Conservation (phyloP, 2,329 filamentous ascomycete genomes). For the Pseudocercospora ulei region DNA sequence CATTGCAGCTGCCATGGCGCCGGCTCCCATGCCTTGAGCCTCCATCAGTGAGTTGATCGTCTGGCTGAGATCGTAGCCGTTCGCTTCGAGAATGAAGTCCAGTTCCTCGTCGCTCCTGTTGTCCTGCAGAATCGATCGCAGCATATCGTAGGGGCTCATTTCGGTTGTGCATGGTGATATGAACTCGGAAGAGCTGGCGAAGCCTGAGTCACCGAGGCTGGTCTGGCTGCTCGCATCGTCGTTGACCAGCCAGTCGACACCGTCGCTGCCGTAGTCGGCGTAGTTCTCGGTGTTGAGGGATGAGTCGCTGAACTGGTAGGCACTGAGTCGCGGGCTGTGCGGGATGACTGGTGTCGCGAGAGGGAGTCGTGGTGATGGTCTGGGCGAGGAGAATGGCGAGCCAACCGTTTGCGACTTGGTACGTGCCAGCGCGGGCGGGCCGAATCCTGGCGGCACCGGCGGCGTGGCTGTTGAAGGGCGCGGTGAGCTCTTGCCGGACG, state of each 20-base stretch:
- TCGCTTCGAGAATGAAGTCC: slow-evolving; percentile 74
- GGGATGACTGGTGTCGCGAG: slow-evolving; percentile 84
- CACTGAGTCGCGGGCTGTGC: slow-evolving; percentile 85
- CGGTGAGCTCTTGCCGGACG: slow-evolving; percentile 71
- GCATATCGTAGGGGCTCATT: slow-evolving; percentile 97
- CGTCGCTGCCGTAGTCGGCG: slow-evolving; percentile 83
- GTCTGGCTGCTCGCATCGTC: slow-evolving; percentile 72
- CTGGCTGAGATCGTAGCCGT: slow-evolving; percentile 86
- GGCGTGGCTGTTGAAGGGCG: slow-evolving; percentile 66
- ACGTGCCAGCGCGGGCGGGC: slow-evolving; percentile 63
- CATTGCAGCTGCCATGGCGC: slow-evolving; percentile 24
- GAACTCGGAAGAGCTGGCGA: slow-evolving; percentile 75
- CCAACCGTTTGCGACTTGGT: slow-evolving; percentile 58
- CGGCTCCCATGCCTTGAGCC: slow-evolving; percentile 47
- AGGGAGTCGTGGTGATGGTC: slow-evolving; percentile 81
- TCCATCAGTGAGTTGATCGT: slow-evolving; percentile 87
- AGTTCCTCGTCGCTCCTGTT: slow-evolving; percentile 88
- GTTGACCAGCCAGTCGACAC: slow-evolving; percentile 89
- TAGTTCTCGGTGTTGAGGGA: slow-evolving; percentile 75
- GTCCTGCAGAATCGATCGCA: slow-evolving; percentile 85
- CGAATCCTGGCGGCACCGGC: slow-evolving; percentile 72
- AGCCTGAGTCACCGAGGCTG: slow-evolving; percentile 62
- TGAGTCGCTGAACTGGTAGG: slow-evolving; percentile 86
- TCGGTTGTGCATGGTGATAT: slow-evolving; percentile 60
- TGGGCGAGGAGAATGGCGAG: slow-evolving; percentile 87